Evolutionary conservation across 805 yeast species (phyloP), one percentile per base, ranked within the genome.

Genomic region (Debaryomyces castellii): DNA sequence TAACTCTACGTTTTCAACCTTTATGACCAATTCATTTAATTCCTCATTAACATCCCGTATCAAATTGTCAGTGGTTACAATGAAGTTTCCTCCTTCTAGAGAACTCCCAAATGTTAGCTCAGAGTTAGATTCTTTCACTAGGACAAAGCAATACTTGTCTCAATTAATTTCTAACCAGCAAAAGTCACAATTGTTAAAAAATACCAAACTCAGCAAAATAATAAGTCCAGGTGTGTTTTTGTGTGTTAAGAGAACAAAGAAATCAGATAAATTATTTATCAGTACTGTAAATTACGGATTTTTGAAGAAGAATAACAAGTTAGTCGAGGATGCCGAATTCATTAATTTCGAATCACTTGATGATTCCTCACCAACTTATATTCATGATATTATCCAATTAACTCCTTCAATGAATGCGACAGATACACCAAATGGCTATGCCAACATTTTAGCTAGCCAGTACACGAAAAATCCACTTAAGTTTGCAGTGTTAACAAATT

Each of bases 211-310:
- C 9, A 75, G 87, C 21, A 75, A 79, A 25, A 71, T 91, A 10
- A 72, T 89, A 24, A 82, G 95, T 17, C 96, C 97, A 0, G 96
- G 96, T n/a, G 83, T 89, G 3, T 91, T 83, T 57, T 74, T 91
- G 49, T 85, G 88, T 33, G 87, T 85, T 10, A 71, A 70, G 45
- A 77, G 79, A 42, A 69, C 74, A 3, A 69, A 66, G 43, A 60
- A 60, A 37, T 66, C 74, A 4, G 76, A 72, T 48, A 76, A 77
- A 44, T 64, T 89, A 18, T 89, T 87, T 62, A 83, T 86, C 3
- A 76, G 92, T 39, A 85, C 89, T 7, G 85, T 94, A 6, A 97
- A 94, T 63, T 84, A 88, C 58, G 96, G 97, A 36, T 75, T 87
- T 35, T 69, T 89, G 51, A 89, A 89, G 58, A 83, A 83, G 52